Evolutionary conservation across 2,329 filamentous ascomycete species (phyloP), one percentile per base, ranked within the genome.

Genomic region (Penicillium palitans): DNA sequence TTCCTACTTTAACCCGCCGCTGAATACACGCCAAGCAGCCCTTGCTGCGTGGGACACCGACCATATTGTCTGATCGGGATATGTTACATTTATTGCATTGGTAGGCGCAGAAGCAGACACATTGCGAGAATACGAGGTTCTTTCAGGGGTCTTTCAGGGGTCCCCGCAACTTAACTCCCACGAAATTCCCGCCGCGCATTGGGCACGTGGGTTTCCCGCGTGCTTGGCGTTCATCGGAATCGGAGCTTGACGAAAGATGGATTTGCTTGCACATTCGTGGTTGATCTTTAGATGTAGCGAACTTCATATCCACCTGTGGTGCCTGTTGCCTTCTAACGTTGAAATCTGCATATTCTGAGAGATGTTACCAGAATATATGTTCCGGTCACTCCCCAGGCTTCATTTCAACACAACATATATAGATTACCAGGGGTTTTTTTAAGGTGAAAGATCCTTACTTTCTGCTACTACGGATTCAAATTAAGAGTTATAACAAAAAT

Each of bases 11-110:
- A 55, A 68, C 57, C 24, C 62, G 63, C 40, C 66, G 66, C 47
- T 63, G 52, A 17, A 68, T 44, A 59, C 66, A 68, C 12, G 64
- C 58, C 29, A 55, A 57, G 46, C 66, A 68, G 57, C 66, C 65
- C n/a, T 35, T 62, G 46, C 59, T 67, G 33, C 59, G 65, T 42
- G 63, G 66, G 15, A 67, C 63, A 29, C 60, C 64, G 45, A 67
- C 64, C 65, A 68, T 63, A n/a, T 24, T n/a, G 17, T 17, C 40
- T n/a, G n/a, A 39, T 17, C 31, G 9, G 4, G 12, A 21, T 10
- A n/a, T 10, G 12, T 29, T 29, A 24, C 7, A 17, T 29, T 27
- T 41, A 41, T 40, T 13, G 15, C 8, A 47, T 31, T 3, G 21
- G 19, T 5, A 48, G 19, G 35, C 42, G n/a, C 25, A 19, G 27